Evolutionary conservation across 192 early-diverging fungal species (phyloP), one percentile per base, ranked within the genome.

Genomic region (Coemansia sp.): DNA sequence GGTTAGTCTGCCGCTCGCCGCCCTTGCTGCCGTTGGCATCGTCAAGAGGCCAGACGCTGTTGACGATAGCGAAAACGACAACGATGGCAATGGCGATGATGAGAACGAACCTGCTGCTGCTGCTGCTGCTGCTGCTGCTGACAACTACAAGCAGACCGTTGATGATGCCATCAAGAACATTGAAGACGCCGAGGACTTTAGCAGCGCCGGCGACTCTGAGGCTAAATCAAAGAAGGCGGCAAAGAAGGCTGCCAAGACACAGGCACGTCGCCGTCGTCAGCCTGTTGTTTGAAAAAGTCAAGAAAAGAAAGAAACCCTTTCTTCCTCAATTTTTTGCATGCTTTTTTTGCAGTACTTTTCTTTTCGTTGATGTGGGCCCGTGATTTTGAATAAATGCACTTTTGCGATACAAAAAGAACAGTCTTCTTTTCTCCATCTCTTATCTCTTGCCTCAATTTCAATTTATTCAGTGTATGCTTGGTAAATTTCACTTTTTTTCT

Each of bases 191-290:
- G 44, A 49, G 53, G 53, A 42, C 56, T 53, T 26, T 4, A 15
- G 44, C 26, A 2, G 32, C 4, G 2, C 32, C 32, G 67, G 16
- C 13, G 61, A 70, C 32, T 53, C 70, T 1, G 80, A 83, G 45
- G 66, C 50, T n/a, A 77, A 59, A 49, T 53, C 72, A 23, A 83
- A 83, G 59, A 83, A 77, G 69, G 80, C 80, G 1, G 64, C 71
- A 42, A 71, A 66, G 38, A 83, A 83, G 56, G 75, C 80, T 7
- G 74, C 71, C 41, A 83, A 83, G 32, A 43, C 59, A 47, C 61
- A 83, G 45, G 80, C 80, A 1, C 80, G 80, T 42, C 80, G 80
- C 50, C 80, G 80, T 43, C 80, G 80, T 16, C 47, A 45, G 5
- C 70, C 70, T 2, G 56, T 77, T 18, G 80, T 77, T 6, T 77